Evolutionary conservation across 768 basidiomycete genomes (phyloP), one percentile per base, ranked within the genome.

Genomic region (Trametes cubensis): DNA sequence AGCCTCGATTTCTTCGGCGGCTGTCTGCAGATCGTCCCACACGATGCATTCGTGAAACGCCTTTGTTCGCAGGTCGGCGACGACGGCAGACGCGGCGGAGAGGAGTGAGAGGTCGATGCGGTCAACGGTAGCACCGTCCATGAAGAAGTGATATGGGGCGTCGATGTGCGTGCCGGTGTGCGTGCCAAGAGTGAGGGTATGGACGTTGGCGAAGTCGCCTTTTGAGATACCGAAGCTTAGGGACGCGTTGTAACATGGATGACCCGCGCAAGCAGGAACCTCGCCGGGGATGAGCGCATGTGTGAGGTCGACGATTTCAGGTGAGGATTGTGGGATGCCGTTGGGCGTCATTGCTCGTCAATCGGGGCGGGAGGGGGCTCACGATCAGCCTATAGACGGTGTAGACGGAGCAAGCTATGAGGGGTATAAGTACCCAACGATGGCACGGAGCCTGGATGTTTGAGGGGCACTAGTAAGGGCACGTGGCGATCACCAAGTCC

Each of bases 141-240:
- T 73, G 72, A 87, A 73, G 75, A 90, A 91, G 68, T 92, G 90
- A 52, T 81, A 84, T 0, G 90, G 90, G 0, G 89, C 87, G 67
- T 92, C 90, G 72, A 92, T 79, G 74, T 92, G 90, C 2, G 90
- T 92, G 48, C 90, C 90, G 1, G 86, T 86, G 69, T 92, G 90
- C 1, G 89, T 84, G 4, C 86, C 82, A 21, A 90, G 67, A 26
- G 81, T 75, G 51, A 92, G 73, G 0, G 76, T 68, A 62, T 80
- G 80, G 14, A 88, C 81, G 51, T 75, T 79, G 68, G 79, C 83
- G 40, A 83, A 82, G 57, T 85, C 78, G 40, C 71, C 69, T 58
- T 75, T 69, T 4, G 70, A 58, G 57, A 86, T 71, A 13, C 79
- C 77, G 30, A 79, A 67, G 51, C 71, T 71, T 21, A 76, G 78